Conservation (phyloP, 352 stramenopile species). For the Globisporangium paroecandrum region DNA sequence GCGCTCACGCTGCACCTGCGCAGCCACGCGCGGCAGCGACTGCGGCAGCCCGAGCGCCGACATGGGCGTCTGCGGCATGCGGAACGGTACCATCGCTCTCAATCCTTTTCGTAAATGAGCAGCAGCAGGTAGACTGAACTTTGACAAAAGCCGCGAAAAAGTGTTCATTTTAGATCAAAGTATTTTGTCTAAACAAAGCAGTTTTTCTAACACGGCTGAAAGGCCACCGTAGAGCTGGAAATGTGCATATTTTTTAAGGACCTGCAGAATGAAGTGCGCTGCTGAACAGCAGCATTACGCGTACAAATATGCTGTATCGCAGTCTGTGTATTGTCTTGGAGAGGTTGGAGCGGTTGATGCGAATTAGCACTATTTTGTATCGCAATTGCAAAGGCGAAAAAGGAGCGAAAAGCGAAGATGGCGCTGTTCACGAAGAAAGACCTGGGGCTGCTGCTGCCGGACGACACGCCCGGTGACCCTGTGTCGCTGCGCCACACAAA, state of each 20-base stretch:
- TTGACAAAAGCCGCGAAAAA: neutral
- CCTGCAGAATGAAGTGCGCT: neutral
- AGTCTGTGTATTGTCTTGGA: neutral
- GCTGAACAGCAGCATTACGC: neutral
- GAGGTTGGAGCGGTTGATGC: neutral
- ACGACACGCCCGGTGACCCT: slow-evolving; percentile 74
- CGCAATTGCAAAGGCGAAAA: neutral
- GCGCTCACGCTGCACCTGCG: slow-evolving; percentile 15
- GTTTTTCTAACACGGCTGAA: too few species aligned
- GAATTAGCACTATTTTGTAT: neutral
- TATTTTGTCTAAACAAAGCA: too few species aligned
- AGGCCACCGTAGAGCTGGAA: too few species aligned
- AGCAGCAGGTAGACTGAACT: slow-evolving; percentile 1
- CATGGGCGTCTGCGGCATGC: slow-evolving; percentile 54
- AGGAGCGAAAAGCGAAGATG: slow-evolving; percentile 31
- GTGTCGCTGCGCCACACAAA: slow-evolving; percentile 78
- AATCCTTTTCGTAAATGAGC: neutral
- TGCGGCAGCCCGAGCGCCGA: slow-evolving; percentile 51
- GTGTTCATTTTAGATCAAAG: too few species aligned
- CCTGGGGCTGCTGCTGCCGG: slow-evolving; percentile 71
- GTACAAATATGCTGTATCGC: neutral
- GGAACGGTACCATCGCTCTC: slow-evolving; percentile 6
- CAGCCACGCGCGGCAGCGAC: slow-evolving; percentile 25
- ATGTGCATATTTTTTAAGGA: too few species aligned
- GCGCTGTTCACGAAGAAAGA: slow-evolving; percentile 88